Base-by-base conservation (phyloP, 1,284 basidiomycete species). In the Ceratobasidium sp. region DNA sequence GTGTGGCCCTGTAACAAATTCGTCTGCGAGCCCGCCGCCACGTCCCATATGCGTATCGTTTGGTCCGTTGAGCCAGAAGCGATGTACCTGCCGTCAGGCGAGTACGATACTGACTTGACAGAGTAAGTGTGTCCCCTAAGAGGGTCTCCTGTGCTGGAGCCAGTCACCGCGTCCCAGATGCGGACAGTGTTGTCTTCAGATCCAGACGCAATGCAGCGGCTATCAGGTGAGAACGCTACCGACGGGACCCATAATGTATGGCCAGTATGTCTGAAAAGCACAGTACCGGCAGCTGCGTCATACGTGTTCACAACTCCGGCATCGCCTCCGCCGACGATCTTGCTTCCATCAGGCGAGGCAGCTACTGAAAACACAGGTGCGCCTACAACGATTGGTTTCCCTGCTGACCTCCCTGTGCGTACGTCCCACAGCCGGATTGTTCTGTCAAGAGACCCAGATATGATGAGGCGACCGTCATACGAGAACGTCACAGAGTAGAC, bases 81-180 rank as follows among this genome's bases (percentile, higher is more conserved):
- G 33, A 33, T 33, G 33, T 33, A 33, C 33, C 33, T 33, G 33
- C 33, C 33, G 33, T 33, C 33, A 33, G 33, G 33, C 2, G 33
- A 33, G 33, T 2, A 33, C 4, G 33, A 1, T 33, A 33, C 33
- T 33, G 33, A 33, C 2, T 2, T 1, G 4, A 33, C 4, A 1
- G 33, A 33, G 33, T 33, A 1, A 4, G 33, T 33, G 4, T 33
- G 33, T 4, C 33, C 33, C 33, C 4, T 4, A 2, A 33, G 20
- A 13, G 48, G 20, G 48, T 50, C 48, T 3, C 48, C 48, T 50
- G 7, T 50, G 12, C 20, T 20, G 12, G 12, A 20, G 48, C 75
- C 77, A 6, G 52, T 64, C 9, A 52, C 6, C 17, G 59, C 44
- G 42, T 78, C 75, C 77, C 77, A 78, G 23, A 78, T 61, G 15